These are phyloP conservation scores for Dicorynia guianensis DNA, from an alignment of 306 rosid species.

Conservation along the genomic window DNA sequence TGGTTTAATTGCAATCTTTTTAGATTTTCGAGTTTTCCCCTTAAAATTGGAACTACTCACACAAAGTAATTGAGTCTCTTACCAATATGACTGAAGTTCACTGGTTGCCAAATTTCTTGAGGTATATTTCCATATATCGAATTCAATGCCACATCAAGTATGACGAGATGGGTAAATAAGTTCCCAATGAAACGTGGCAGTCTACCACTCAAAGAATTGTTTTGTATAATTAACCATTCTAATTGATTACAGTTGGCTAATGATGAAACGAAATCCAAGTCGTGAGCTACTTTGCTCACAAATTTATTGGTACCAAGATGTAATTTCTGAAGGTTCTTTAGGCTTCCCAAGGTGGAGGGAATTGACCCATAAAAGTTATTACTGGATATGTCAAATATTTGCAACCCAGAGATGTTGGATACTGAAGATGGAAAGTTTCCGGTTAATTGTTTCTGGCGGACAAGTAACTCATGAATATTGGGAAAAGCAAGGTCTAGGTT, in stretches of 20 bases:
- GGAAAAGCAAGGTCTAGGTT: constrained; percentile 36
- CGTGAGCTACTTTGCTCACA: constrained; percentile 19
- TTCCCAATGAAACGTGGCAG: constrained; percentile 32
- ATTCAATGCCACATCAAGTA: neutral
- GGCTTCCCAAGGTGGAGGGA: constrained; percentile 32
- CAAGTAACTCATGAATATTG: neutral
- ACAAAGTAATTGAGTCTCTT: neutral
- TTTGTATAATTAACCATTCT: rapidly evolving
- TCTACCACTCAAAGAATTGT: constrained; percentile 31
- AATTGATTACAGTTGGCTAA: constrained; percentile 43
- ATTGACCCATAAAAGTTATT: constrained; percentile 33
- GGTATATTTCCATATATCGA: constrained; percentile 42
- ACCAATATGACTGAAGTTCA: neutral
- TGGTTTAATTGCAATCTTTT: neutral
- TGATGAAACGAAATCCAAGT: constrained; percentile 42
- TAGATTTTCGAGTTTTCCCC: constrained; percentile 36
- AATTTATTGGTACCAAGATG: neutral
- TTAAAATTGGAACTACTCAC: constrained; percentile 36
- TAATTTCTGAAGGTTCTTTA: neutral
- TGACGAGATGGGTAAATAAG: neutral
- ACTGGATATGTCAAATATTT: neutral
- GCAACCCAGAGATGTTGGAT: constrained; percentile 35
- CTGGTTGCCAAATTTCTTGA: constrained; percentile 29
- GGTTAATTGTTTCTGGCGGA: neutral
- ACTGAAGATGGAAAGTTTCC: constrained; percentile 35